Conservation (phyloP, 2,329 filamentous ascomycete species). For the Passalora sequoiae region DNA sequence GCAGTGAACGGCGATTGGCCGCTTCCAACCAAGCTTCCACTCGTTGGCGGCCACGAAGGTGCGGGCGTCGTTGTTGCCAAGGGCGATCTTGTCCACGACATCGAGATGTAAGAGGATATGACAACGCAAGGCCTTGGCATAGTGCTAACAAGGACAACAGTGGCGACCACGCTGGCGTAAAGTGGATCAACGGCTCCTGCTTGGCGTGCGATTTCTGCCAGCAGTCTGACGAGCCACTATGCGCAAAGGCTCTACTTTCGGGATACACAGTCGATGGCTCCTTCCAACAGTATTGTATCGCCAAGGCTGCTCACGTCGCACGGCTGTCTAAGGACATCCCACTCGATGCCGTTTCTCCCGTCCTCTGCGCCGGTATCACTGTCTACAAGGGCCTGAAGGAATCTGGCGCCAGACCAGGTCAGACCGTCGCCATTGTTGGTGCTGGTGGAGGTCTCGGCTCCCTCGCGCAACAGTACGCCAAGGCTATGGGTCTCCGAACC, state of each 20-base stretch:
- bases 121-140: no score
- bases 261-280: conserved; percentile 90
- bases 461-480: conserved; percentile 79
- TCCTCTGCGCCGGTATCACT: conserved; percentile 73
- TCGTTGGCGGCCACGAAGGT: conserved; percentile 75
- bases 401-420: conserved; percentile 66
- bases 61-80: conserved; percentile 77
- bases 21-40: conserved; percentile 70
- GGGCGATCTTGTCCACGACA: conserved; percentile 69
- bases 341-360: conserved; percentile 71
- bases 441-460: conserved; percentile 78
- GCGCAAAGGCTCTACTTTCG: conserved; percentile 66
- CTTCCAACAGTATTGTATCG: conserved; percentile 89
- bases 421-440: conserved; percentile 78
- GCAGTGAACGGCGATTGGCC: conserved; percentile 90
- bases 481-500: conserved; percentile 77
- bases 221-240: conserved; percentile 75
- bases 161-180: conserved; percentile 82
- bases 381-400: conserved; percentile 92
- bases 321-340: conserved; percentile 71
- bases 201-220: conserved; percentile 79
- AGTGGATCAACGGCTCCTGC: conserved; percentile 87
- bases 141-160: conserved; percentile 9
- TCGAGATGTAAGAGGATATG: conserved; percentile 52
- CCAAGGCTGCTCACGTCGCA: conserved; percentile 78